Percentiles rank a stretch among this genome's conserved stretches.
Conservation (phyloP, 2,329 filamentous ascomycete genomes). For the Ustulina deusta region DNA sequence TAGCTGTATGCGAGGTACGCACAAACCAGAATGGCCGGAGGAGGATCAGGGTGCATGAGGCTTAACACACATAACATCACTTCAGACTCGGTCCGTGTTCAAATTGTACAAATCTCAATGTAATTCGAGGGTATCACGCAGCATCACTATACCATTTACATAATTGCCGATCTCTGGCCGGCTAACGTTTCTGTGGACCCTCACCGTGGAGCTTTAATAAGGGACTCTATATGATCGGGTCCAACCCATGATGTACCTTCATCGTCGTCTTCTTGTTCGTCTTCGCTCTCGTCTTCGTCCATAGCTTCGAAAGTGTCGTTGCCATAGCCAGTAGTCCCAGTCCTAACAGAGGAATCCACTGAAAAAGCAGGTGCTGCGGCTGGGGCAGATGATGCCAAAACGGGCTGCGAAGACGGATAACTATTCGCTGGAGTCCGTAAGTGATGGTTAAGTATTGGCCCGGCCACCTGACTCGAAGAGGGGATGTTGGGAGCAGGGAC, state of each 20-base stretch:
- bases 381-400: conserved; percentile 16
- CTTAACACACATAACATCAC: background rate
- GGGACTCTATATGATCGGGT: conserved; percentile 32
- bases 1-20: conserved; percentile 49
- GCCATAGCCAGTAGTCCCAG: conserved; percentile 26
- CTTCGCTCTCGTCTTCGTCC: conserved; percentile 42
- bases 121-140: conserved; percentile 28
- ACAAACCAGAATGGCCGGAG: conserved; percentile 46
- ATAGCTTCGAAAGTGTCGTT: conserved; percentile 36
- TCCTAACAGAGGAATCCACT: conserved; percentile 19
- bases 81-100: background rate
- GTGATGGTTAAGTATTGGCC: background rate
- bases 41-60: conserved; percentile 16
- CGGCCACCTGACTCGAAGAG: background rate
- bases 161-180: background rate
- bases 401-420: conserved; percentile 13
- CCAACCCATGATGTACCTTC: conserved; percentile 39
- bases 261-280: conserved; percentile 34
- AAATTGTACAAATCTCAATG: background rate
- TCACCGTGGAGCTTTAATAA: conserved; percentile 40
- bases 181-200: background rate
- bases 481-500: conserved; percentile 5
- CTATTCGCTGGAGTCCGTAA: background rate
- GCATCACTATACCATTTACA: conserved; percentile 21
- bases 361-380: conserved; percentile 12